Evolutionary conservation across 768 basidiomycete species (phyloP).

Genomic region (Coprinopsis strossmayeri): DNA sequence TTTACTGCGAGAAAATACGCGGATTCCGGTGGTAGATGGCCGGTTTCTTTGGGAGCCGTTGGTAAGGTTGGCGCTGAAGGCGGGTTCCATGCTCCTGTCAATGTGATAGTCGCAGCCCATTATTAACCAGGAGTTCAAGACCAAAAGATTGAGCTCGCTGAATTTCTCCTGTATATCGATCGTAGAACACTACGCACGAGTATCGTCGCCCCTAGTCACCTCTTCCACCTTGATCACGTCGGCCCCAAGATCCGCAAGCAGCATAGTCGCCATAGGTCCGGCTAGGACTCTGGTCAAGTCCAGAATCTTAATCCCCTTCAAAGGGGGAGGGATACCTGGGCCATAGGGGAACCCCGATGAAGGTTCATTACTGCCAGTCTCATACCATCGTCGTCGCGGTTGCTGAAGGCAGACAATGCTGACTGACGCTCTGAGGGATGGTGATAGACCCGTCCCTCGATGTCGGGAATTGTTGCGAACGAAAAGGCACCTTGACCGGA

Average conservation of each 20-base stretch:
- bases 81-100: slow-evolving; percentile 57
- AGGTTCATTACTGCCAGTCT: slow-evolving; percentile 13
- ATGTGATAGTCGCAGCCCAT: not conserved
- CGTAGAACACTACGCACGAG: slow-evolving; percentile 46
- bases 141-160: not conserved
- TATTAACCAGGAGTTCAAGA: not conserved
- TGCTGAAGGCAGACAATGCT: not conserved
- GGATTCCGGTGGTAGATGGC: slow-evolving; percentile 79
- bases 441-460: too few species aligned
- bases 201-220: slow-evolving; percentile 79
- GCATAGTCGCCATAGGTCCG: slow-evolving; percentile 90
- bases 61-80: slow-evolving; percentile 47
- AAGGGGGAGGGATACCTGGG: slow-evolving; percentile 66
- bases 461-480: too few species aligned
- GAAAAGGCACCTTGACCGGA: too few species aligned
- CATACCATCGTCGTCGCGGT: slow-evolving; percentile 12
- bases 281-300: slow-evolving; percentile 89
- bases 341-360: slow-evolving; percentile 23
- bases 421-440: too few species aligned
- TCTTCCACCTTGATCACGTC: slow-evolving; percentile 94
- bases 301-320: slow-evolving; percentile 75
- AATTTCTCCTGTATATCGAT: not conserved
- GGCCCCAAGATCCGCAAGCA: slow-evolving; percentile 87
- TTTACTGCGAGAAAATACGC: slow-evolving; percentile 90
- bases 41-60: slow-evolving; percentile 43